Evolutionary conservation across 169 alveolate genomes (phyloP), one percentile per base, ranked within the genome.

Genomic region (Plasmodium chabaudi): DNA sequence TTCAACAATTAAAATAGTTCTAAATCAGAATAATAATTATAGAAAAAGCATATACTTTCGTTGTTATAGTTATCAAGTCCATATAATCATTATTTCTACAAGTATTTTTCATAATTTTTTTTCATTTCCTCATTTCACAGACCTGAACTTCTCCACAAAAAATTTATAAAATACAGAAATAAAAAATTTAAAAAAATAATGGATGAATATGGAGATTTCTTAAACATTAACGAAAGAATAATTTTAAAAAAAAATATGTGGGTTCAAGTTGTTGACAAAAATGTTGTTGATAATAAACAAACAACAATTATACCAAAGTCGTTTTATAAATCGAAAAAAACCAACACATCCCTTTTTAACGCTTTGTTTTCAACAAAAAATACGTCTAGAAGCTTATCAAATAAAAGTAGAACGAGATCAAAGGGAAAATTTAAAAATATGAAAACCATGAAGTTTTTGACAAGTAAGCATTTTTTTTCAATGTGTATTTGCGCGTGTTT

Each of bases 211-310:
- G 82, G 82, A 49, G 89, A 79, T 47, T 79, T 72, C 13, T 60
- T 79, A 56, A 67, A 79, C 42, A 67, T 79, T 67, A 79, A 79
- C 47, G 89, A 79, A 67, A 49, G 71, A 64, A 61, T 79, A 13
- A 67, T 79, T 79, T 79, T 79, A 60, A 79, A 79, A 34, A 79
- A 79, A n/a, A 79, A 79, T 53, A 79, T 79, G 89, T 79, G 89
- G 89, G 89, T 79, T 12, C 89, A 79, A 60, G 84, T 79, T 1
- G 82, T 67, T 79, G 89, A 79, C 19, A 79, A 67, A 59, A 79
- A 67, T 67, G 27, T 51, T 42, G 42, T 55, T 27, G 89, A 79
- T 42, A 77, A 77, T 44, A 79, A 79, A 47, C 89, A 79, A 9
- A 67, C 89, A 27, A 67, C 89, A n/a, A 67, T 79, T 17, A 79